phyloP scores from a whole-genome alignment of 768 basidiomycete species.

The Antrodiella citrinella region DNA sequence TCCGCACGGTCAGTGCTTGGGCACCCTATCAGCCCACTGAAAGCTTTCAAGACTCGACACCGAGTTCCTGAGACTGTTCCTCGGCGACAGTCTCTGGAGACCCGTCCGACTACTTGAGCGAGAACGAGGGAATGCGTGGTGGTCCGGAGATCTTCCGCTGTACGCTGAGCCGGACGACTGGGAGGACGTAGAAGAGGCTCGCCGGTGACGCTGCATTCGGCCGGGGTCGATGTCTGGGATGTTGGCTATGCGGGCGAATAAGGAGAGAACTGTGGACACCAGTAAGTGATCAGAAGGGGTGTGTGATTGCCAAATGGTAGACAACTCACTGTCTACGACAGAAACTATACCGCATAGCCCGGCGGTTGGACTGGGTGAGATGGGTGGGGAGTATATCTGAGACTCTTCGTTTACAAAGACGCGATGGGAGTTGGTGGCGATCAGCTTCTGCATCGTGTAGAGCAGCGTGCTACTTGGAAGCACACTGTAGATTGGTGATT shows the following conservation, averaged over 20 bases:
- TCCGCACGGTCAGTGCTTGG: neutral
- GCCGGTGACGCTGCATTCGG: slow-evolving; percentile 70
- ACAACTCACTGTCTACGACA: slow-evolving; percentile 63
- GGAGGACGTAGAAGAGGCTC: slow-evolving; percentile 62
- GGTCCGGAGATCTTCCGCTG: slow-evolving; percentile 24
- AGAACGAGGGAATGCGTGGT: slow-evolving; percentile 29
- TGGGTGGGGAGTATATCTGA: slow-evolving; percentile 36
- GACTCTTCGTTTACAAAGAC: slow-evolving; percentile 70
- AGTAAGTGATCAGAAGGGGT: neutral
- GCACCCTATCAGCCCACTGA: slow-evolving; percentile 5
- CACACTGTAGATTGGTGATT: slow-evolving; percentile 78
- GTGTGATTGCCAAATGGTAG: neutral
- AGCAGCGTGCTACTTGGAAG: slow-evolving; percentile 52
- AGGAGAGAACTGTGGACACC: slow-evolving; percentile 50
- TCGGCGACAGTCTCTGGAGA: slow-evolving; percentile 9
- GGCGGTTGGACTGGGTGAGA: slow-evolving; percentile 28
- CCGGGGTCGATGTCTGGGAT: slow-evolving; percentile 71
- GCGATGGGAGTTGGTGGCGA: slow-evolving; percentile 77
- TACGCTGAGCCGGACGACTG: slow-evolving; percentile 38
- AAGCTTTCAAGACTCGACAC: slow-evolving; percentile 1
- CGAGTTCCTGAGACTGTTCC: neutral
- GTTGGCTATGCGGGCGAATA: slow-evolving; percentile 70
- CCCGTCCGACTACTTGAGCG: slow-evolving; percentile 37
- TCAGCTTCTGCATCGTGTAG: slow-evolving; percentile 71
- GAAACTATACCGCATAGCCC: slow-evolving; percentile 73